Base-by-base conservation (phyloP, 2,329 filamentous ascomycete genomes). In the Parastagonospora avenae region DNA sequence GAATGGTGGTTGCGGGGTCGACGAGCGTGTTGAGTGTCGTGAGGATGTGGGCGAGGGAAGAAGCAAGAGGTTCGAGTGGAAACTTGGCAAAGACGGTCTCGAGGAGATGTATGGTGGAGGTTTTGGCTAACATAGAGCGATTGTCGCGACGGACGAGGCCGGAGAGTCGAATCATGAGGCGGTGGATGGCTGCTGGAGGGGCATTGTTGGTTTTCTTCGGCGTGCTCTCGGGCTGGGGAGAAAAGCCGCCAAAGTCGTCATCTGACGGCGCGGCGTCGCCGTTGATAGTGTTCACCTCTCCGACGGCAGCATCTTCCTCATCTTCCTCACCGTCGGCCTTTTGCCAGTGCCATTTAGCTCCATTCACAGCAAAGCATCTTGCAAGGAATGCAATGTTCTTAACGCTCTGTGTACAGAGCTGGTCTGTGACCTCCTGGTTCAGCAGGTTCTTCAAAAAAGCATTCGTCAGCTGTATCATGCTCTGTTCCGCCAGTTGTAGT, bases 361-460 rank as follows among this genome's bases (percentile, higher is more conserved):
- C 77, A 57, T 87, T 90, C 30, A 82, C 82, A 11, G 81, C 81
- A 51, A 84, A 83, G 65, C 77, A 86, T 53, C 81, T 85, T 36
- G 87, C 90, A 0, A 99, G 79, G 78, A 96, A 96, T 32, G 93
- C 81, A 31, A 96, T 79, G 57, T 96, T 91, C 59, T 91, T 89
- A 4, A 90, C 85, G 10, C 86, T 86, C 68, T 96, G 91, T 36
- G 85, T 81, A 1, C 90, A 90, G n/a, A 97, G 79, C 8, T 85
- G 81, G 64, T 94, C 88, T 12, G 87, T 86, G 7, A 93, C 72
- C 44, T 82, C 83, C 0, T 82, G 80, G 0, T 83, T 84, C 41
- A 85, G 85, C 38, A 96, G 76, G 40, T 80, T 80, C 54, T 78
- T 72, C 53, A 85, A 54, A 81, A 84, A 73, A 80, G 82, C 69